Evolutionary conservation across 2,329 filamentous ascomycete species (phyloP), one percentile per base, ranked within the genome.

Genomic region (Talaromyces sp.): DNA sequence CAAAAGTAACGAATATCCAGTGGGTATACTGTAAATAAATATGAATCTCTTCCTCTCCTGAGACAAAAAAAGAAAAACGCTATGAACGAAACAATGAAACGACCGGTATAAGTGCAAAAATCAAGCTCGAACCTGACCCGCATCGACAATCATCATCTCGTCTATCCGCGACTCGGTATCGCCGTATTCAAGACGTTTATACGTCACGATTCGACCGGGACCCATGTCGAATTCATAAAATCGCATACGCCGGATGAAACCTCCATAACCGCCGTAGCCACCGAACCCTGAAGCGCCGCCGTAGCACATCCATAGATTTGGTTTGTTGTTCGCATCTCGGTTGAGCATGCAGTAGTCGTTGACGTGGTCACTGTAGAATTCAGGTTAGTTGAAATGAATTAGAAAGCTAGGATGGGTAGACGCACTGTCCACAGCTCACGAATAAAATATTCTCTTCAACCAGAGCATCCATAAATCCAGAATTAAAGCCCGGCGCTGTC

Each of bases 221-320:
- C 96, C 96, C 79, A 93, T 91, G 76, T 99, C 94, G 60, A 99
- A 87, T 71, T 98, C 94, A 75, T 95, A 99, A 51, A 99, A 85
- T 58, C 95, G 86, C 62, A 97, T 85, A 34, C 93, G 88, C 29
- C 95, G 90, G 72, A 93, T 85, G 75, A 91, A 98, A 3, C 90
- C 90, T 49, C 89, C 89, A 75, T 97, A 98, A 5, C 94, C 93
- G 22, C 91, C 95, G 75, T 99, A 99, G 0, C 95, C 95, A 64
- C 95, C 95, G 72, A 99, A 97, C 1, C 95, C 95, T 31, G 89
- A 87, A 29, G 91, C 95, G 36, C 95, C 95, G 8, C 89, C 94
- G 77, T 98, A 98, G 82, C 95, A 99, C 93, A 99, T 97, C 95
- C 95, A 99, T 2, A 98, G 81, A 34, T 89, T 86, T 0, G 90